Evolutionary conservation across 164 flowering plant genomes (phyloP).

Genomic region (Buxus sempervirens): DNA sequence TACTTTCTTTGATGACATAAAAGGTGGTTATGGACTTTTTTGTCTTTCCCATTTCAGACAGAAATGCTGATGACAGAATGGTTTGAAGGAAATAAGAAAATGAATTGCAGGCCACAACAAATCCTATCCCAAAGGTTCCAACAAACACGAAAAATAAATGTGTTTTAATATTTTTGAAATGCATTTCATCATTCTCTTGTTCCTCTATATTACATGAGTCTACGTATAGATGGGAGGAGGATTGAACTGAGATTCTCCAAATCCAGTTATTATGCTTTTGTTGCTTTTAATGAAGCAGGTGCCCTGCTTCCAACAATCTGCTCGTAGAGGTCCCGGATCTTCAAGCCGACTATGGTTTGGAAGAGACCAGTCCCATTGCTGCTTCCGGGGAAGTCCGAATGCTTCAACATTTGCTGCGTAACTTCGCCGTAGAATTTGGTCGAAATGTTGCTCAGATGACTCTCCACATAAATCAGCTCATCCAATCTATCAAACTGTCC

Average conservation of each 20-base stretch:
- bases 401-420: constrained; percentile 94
- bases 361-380: constrained; percentile 95
- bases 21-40: neutral
- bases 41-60: neutral
- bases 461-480: constrained; percentile 89
- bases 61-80: neutral
- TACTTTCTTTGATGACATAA: neutral
- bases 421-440: constrained; percentile 94
- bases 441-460: constrained; percentile 87
- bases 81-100: neutral
- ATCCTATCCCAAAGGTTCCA: neutral
- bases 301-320: constrained; percentile 55
- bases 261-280: constrained; percentile 43
- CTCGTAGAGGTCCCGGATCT: constrained; percentile 84
- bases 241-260: constrained; percentile 2
- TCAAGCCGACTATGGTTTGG: constrained; percentile 85
- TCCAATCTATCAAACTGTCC: constrained; percentile 95
- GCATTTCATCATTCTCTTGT: constrained; percentile 14
- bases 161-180: constrained; percentile 18
- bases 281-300: constrained; percentile 46
- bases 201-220: constrained; percentile 25
- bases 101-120: neutral
- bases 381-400: constrained; percentile 90
- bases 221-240: constrained; percentile 5
- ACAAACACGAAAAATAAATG: constrained; percentile 1